Conservation (phyloP, 176 grass and related monocot genomes). For the Thinopyrum elongatum region DNA sequence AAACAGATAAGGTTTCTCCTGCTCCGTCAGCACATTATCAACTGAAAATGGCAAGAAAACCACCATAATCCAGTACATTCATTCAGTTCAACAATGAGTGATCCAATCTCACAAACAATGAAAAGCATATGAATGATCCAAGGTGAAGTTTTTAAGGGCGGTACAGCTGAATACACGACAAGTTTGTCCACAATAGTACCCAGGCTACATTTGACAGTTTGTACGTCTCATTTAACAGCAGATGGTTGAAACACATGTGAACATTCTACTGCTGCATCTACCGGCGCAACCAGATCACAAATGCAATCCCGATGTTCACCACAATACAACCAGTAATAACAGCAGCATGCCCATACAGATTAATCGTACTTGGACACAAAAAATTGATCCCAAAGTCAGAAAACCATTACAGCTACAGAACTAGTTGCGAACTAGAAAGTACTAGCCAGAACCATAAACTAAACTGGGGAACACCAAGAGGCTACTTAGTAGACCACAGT, state of each 20-base stretch:
- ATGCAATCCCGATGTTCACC: not conserved
- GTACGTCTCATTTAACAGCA: too few species aligned
- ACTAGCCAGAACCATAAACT: not conserved
- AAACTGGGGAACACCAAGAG: constrained; percentile 10
- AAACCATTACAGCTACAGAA: not conserved
- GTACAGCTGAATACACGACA: not conserved
- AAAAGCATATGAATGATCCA: too few species aligned
- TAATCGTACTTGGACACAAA: not conserved
- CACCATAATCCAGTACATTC: not conserved
- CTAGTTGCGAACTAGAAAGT: not conserved
- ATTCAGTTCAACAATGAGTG: not conserved
- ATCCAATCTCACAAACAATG: not conserved
- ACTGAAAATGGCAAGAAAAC: not conserved
- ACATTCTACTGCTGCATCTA: too few species aligned
- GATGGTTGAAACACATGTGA: too few species aligned
- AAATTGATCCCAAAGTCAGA: not conserved
- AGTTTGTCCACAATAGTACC: not conserved
- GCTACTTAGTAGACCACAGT: not conserved
- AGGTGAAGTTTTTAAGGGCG: too few species aligned
- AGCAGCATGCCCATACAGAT: not conserved
- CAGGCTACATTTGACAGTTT: not conserved
- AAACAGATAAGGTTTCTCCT: not conserved
- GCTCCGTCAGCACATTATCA: not conserved
- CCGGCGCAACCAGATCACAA: not conserved
- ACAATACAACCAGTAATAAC: not conserved